Evolutionary conservation across 768 basidiomycete genomes (phyloP).

Genomic region (Lactarius deliciosus): DNA sequence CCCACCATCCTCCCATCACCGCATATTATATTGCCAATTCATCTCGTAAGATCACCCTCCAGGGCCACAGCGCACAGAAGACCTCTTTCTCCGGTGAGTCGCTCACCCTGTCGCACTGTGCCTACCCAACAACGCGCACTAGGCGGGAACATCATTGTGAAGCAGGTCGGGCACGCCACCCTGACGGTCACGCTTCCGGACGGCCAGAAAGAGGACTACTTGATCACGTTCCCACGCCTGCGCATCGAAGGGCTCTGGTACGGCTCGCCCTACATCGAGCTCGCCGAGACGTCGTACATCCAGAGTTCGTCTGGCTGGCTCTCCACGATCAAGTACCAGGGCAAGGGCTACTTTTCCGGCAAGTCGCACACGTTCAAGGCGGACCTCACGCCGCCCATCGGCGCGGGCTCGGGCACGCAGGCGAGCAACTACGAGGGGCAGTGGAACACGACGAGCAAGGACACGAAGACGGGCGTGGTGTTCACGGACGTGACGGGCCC

Average conservation of each 20-base stretch:
- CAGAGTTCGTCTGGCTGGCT: constrained; percentile 61
- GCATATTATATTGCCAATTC: constrained; percentile 87
- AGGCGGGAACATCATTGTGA: constrained; percentile 80
- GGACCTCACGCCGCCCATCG: constrained; percentile 50
- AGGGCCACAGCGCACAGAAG: constrained; percentile 93
- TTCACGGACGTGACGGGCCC: constrained; percentile 78
- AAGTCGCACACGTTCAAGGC: constrained; percentile 95
- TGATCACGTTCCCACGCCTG: constrained; percentile 90
- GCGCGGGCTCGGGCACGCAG: constrained; percentile 32
- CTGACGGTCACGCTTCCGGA: constrained; percentile 64
- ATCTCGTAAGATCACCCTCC: constrained; percentile 68
- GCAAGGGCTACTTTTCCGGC: constrained; percentile 93
- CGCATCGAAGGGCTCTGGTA: constrained; percentile 94
- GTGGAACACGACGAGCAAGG: constrained; percentile 72
- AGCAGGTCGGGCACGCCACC: constrained; percentile 92
- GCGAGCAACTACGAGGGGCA: constrained; percentile 64
- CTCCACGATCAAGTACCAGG: constrained; percentile 77
- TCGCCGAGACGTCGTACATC: constrained; percentile 80
- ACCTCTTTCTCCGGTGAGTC: constrained; percentile 79
- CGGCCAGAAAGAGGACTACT: constrained; percentile 64
- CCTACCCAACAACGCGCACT: constrained; percentile 4
- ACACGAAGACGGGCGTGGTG: constrained; percentile 43
- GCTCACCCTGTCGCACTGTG: neutral
- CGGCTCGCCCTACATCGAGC: constrained; percentile 90
- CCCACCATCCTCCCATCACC: constrained; percentile 90